A percentile compares a stretch with the other conserved stretches of the same genome.
These are phyloP conservation scores for Xylaria grammica DNA, from an alignment of 495 filamentous ascomycete species.

Conservation along the genomic window DNA sequence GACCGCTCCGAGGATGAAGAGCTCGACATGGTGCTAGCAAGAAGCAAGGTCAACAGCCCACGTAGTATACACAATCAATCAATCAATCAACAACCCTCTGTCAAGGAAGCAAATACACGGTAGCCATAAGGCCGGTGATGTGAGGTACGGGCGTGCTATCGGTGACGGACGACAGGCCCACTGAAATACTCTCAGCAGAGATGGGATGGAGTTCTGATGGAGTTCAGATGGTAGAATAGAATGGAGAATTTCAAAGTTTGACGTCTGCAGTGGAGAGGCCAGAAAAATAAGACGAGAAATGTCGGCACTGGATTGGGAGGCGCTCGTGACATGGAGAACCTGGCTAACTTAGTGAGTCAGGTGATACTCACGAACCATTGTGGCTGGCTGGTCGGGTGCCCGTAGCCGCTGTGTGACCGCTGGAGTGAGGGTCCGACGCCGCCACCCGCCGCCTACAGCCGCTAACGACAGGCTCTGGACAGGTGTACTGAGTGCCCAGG, in stretches of 20 bases:
- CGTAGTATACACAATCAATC: too few species aligned
- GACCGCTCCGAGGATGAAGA: constrained; percentile 27
- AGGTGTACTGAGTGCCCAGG: too few species aligned
- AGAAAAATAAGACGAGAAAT: background rate
- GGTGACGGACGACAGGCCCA: background rate
- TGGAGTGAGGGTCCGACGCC: too few species aligned
- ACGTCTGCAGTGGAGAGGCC: background rate
- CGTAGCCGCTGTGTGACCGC: too few species aligned
- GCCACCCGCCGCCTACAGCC: too few species aligned
- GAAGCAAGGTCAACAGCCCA: too few species aligned
- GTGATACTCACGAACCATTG: background rate
- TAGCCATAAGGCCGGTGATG: constrained; percentile 15
- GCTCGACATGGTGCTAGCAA: background rate
- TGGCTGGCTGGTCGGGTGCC: too few species aligned
- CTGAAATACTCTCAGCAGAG: background rate
- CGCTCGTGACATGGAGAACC: too few species aligned
- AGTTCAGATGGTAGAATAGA: background rate
- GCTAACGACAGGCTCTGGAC: too few species aligned
- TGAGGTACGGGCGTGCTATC: background rate
- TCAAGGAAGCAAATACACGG: constrained; percentile 8
- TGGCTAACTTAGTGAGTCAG: background rate
- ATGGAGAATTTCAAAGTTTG: background rate
- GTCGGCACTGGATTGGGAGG: too few species aligned
- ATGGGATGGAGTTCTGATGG: too few species aligned
- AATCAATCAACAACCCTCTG: background rate